phyloP scores from a whole-genome alignment of 768 basidiomycete genomes.

The Mycena maculata region DNA sequence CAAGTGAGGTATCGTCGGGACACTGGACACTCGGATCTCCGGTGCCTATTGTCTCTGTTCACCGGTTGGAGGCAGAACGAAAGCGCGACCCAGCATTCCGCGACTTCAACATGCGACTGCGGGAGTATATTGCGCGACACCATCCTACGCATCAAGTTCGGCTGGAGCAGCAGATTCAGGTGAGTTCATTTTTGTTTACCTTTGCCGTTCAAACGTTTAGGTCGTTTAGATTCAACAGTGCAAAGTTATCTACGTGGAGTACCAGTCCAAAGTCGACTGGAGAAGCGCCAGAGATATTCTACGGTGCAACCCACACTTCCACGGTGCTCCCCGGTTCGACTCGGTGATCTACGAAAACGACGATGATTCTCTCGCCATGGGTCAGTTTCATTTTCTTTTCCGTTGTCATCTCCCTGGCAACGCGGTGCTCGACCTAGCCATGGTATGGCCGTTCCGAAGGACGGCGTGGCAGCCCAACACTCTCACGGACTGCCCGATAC shows the following conservation, averaged over 20 bases:
- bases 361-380: neutral
- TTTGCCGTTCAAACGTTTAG: neutral
- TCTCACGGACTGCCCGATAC: neutral
- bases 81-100: neutral
- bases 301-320: too few species aligned
- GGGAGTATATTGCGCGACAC: constrained; percentile 1
- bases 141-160: neutral
- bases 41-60: neutral
- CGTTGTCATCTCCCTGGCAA: neutral
- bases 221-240: neutral
- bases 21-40: constrained; percentile 12
- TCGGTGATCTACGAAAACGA: constrained; percentile 1
- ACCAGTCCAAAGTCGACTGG: constrained; percentile 7
- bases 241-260: neutral
- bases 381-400: neutral
- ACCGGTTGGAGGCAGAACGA: neutral
- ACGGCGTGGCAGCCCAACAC: neutral
- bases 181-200: neutral
- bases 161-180: constrained; percentile 3
- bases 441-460: neutral
- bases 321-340: constrained; percentile 5
- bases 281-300: neutral
- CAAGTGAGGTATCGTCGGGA: neutral
- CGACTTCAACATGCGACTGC: constrained; percentile 11
- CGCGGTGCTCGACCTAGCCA: neutral